These are phyloP conservation scores for Diaporthe humulicola DNA, from an alignment of 2,329 filamentous ascomycete genomes.

Conservation along the genomic window DNA sequence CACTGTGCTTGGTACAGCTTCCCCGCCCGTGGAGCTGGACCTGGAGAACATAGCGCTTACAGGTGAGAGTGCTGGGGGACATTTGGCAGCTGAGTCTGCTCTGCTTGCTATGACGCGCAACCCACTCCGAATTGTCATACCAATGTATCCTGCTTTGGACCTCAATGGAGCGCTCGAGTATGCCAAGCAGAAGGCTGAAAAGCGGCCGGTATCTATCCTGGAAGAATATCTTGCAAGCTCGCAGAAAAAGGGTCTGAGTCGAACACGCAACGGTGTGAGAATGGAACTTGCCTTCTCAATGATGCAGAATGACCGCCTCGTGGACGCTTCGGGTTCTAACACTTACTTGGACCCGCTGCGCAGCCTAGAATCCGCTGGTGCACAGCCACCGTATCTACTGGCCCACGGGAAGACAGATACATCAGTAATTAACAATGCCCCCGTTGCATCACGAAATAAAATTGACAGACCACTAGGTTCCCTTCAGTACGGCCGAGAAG, in stretches of 20 bases:
- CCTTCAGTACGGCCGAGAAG: not conserved
- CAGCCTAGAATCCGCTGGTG: not conserved
- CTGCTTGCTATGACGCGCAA: not conserved
- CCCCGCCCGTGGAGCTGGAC: not conserved
- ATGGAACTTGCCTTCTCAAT: not conserved
- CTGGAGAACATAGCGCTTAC: not conserved
- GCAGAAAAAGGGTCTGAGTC: not conserved
- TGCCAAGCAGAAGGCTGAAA: not conserved
- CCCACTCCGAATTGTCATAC: not conserved
- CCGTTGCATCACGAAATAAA: too few relatives aligned
- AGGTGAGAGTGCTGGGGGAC: constrained; percentile 3
- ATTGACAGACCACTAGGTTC: not conserved
- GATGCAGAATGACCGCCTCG: constrained; percentile 6
- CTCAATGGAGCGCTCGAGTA: not conserved
- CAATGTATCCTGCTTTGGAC: not conserved
- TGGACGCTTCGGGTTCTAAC: not conserved
- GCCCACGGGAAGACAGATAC: constrained; percentile 1
- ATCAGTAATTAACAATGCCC: not conserved
- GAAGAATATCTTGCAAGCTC: not conserved
- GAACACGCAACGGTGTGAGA: not conserved
- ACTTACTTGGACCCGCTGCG: not conserved
- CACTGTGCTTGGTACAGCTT: not conserved
- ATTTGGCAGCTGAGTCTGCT: not conserved
- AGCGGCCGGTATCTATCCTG: not conserved
- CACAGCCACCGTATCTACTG: not conserved